Conservation (phyloP, 495 filamentous ascomycete species). For the Xylaria telfairii region DNA sequence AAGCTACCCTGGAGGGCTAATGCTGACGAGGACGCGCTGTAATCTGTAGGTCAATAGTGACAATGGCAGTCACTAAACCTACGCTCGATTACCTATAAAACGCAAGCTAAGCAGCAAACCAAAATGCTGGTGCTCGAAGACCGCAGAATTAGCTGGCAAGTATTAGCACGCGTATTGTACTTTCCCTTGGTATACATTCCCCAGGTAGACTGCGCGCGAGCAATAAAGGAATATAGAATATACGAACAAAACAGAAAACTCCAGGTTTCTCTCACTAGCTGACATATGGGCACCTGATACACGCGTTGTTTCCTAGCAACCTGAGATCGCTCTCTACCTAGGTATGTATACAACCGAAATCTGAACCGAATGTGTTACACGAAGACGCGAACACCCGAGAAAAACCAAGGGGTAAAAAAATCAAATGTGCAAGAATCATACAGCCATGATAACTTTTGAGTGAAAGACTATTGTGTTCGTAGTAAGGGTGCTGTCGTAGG, state of each 20-base stretch:
- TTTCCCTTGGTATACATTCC: neutral
- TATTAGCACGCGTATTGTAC: conserved; percentile 2
- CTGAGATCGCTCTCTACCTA: neutral
- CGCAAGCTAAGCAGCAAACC: neutral
- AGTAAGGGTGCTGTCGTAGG: neutral
- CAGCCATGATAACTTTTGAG: neutral
- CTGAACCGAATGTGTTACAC: neutral
- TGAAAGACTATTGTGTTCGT: neutral
- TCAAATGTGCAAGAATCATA: neutral
- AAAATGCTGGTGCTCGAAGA: conserved; percentile 15
- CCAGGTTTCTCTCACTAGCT: neutral
- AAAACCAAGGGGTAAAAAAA: neutral
- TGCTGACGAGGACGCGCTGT: neutral
- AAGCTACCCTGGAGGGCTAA: neutral
- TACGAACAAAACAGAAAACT: neutral
- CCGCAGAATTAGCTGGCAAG: conserved; percentile 15
- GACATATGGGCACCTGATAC: neutral
- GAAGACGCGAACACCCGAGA: neutral
- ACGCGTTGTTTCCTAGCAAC: conserved; percentile 11
- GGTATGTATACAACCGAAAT: neutral
- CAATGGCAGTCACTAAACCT: neutral
- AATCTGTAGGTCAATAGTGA: neutral
- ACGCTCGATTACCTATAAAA: conserved; percentile 8
- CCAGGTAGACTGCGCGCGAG: neutral
- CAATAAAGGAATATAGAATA: neutral